phyloP scores from a whole-genome alignment of 768 basidiomycete species.

The Kwoniella pini region DNA sequence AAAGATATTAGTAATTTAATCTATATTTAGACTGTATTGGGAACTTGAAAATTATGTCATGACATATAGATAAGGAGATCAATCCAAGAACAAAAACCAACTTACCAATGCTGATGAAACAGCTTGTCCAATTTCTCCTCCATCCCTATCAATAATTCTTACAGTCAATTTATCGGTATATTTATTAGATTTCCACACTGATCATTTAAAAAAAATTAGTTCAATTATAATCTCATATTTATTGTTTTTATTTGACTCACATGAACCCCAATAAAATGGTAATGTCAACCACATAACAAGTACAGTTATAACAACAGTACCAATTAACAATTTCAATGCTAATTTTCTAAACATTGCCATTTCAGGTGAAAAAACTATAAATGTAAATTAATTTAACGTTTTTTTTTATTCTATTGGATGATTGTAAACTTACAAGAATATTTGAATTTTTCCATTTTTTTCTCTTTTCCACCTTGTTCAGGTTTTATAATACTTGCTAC shows the following conservation, averaged over 20 bases:
- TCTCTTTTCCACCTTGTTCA: constrained; percentile 4
- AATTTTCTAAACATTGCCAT: constrained; percentile 35
- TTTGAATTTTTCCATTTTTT: constrained; percentile 18
- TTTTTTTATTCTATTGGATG: no score
- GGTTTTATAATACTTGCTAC: not conserved
- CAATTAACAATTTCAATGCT: constrained; percentile 51
- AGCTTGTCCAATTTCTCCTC: constrained; percentile 51
- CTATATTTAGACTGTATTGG: not conserved
- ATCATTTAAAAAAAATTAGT: no score
- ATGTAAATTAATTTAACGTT: no score
- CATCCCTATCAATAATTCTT: constrained; percentile 58
- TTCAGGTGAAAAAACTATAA: constrained; percentile 38
- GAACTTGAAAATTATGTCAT: not conserved
- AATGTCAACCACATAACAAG: constrained; percentile 58
- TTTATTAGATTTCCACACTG: constrained; percentile 39
- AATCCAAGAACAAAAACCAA: not conserved
- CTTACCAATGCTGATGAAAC: constrained; percentile 49
- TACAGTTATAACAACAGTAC: constrained; percentile 51
- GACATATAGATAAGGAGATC: constrained; percentile 4
- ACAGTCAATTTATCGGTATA: constrained; percentile 56
- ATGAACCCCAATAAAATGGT: constrained; percentile 54
- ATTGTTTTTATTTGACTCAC: constrained; percentile 26
- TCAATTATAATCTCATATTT: no score
- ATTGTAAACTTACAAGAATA: no score
- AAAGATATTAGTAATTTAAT: constrained; percentile 10